These are phyloP conservation scores for Beauveria sp. DNA, from an alignment of 2,329 filamentous ascomycete genomes.

Conservation along the genomic window DNA sequence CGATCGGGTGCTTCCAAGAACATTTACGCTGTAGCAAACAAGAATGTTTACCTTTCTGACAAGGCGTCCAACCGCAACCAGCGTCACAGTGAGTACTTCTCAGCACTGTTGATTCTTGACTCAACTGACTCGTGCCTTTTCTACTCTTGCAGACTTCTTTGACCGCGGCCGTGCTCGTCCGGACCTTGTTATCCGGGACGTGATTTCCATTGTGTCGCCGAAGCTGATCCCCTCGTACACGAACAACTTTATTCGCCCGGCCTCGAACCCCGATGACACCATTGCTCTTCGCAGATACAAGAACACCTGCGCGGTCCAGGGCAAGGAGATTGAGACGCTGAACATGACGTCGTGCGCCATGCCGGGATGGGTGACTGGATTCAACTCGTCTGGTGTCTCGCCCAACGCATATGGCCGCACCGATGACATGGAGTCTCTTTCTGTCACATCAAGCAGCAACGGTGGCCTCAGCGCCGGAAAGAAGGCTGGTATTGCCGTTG, in stretches of 20 bases:
- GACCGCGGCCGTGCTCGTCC: constrained; percentile 9
- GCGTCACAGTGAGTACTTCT: constrained; percentile 6
- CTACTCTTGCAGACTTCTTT: constrained; percentile 6
- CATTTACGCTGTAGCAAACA: constrained; percentile 5
- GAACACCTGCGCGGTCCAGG: background rate
- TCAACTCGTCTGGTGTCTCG: background rate
- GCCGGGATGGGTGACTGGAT: background rate
- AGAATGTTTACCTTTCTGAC: constrained; percentile 10
- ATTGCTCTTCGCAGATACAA: background rate
- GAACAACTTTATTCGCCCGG: background rate
- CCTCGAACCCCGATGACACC: background rate
- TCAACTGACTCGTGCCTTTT: background rate
- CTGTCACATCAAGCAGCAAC: background rate
- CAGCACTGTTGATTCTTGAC: background rate
- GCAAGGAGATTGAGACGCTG: background rate
- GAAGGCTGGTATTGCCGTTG: background rate
- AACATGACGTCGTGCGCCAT: background rate
- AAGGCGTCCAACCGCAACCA: constrained; percentile 9
- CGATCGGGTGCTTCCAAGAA: background rate
- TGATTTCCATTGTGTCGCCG: constrained; percentile 2
- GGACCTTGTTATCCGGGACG: constrained; percentile 2
- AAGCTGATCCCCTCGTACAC: background rate
- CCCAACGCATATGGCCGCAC: background rate
- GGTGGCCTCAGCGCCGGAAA: background rate
- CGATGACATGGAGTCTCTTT: background rate